phyloP scores from a whole-genome alignment of 192 early-diverging fungal species.

The Pecoramyces ruminantium region DNA sequence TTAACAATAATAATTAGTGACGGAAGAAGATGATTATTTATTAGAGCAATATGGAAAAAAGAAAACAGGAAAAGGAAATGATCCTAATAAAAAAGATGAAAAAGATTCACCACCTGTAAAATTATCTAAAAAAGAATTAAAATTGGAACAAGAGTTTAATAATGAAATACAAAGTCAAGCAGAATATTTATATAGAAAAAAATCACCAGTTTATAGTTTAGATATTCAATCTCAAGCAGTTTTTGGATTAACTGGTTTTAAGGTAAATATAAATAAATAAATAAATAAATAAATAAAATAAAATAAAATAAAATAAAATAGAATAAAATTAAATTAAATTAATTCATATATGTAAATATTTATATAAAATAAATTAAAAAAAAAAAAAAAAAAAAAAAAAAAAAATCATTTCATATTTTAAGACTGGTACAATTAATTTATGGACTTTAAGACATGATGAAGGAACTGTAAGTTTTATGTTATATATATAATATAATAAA shows the following conservation, averaged over 20 bases:
- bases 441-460: slow-evolving; percentile 87
- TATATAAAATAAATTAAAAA: no score
- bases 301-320: no score
- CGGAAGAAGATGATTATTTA: not conserved
- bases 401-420: not conserved
- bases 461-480: slow-evolving; percentile 30
- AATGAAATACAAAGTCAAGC: slow-evolving; percentile 33
- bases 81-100: slow-evolving; percentile 2
- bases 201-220: slow-evolving; percentile 78
- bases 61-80: not conserved
- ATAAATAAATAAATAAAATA: no score
- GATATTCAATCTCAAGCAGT: slow-evolving; percentile 83
- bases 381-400: not conserved
- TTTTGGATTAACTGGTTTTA: slow-evolving; percentile 63
- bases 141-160: slow-evolving; percentile 6
- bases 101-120: slow-evolving; percentile 3
- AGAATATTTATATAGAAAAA: not conserved
- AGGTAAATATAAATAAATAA: slow-evolving; percentile 23
- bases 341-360: no score
- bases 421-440: slow-evolving; percentile 71
- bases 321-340: no score
- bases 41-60: not conserved
- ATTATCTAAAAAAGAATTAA: slow-evolving; percentile 4
- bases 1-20: not conserved
- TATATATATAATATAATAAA: not conserved